Percentiles rank a stretch among this genome's conserved stretches.
Conservation (phyloP, 805 yeast species). For the Spathaspora hagerdaliae region DNA sequence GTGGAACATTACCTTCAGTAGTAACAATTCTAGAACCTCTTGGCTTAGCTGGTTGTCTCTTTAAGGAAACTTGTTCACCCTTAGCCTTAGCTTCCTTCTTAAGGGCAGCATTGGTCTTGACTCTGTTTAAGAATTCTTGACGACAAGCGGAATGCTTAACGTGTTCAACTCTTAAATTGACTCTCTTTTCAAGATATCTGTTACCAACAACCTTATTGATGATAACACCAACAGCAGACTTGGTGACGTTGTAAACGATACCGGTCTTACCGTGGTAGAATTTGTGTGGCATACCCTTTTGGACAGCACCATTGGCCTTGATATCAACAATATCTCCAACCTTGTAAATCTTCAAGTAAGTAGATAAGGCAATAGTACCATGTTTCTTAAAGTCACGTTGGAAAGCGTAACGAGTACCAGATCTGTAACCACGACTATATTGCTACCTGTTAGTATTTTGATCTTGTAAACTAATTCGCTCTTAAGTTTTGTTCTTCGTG, state of each 20-base stretch:
- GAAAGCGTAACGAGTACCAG: conserved; percentile 99
- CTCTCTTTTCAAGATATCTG: conserved; percentile 99
- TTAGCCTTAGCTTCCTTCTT: conserved; percentile 91
- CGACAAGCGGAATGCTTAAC: conserved; percentile 99
- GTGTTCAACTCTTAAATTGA: conserved; percentile 98
- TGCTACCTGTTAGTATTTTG: too few relatives aligned
- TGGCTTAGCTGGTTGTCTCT: conserved; percentile 99
- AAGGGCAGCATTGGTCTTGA: conserved; percentile 92
- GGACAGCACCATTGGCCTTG: conserved; percentile 98
- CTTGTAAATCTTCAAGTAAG: conserved; percentile 96
- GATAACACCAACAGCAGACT: conserved; percentile 96
- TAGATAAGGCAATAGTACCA: conserved; percentile 91
- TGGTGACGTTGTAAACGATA: conserved; percentile 98
- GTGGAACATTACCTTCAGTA: conserved; percentile 82
- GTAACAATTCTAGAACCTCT: conserved; percentile 86
- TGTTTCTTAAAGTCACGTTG: conserved; percentile 98
- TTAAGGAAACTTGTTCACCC: conserved; percentile 86
- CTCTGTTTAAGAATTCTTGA: conserved; percentile 98
- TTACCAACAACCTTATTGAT: conserved; percentile 97
- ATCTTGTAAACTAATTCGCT: too few relatives aligned
- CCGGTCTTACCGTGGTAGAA: conserved; percentile 99
- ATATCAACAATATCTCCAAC: conserved; percentile 99
- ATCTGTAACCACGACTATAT: conserved; percentile 89
- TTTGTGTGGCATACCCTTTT: conserved; percentile 99
- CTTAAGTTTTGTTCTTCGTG: too few relatives aligned